Evolutionary conservation across 148 eudicot species (phyloP).

Genomic region (Amaranthus cruentus): DNA sequence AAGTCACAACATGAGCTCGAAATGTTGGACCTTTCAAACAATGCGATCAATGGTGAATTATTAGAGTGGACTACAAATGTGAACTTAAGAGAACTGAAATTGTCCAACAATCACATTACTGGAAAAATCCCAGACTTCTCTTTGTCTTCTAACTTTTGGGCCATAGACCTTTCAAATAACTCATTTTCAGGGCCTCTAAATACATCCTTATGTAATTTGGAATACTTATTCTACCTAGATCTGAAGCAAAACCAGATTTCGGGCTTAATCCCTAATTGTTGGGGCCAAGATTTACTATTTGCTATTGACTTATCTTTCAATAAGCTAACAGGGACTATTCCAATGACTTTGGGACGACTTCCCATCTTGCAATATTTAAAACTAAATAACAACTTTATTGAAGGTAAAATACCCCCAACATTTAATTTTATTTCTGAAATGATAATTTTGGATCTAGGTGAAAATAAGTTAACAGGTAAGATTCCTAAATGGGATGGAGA

Average conservation of each 20-base stretch:
- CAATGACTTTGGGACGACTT: constrained; percentile 16
- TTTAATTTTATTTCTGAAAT: not conserved
- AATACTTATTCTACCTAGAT: not conserved
- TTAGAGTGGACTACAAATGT: constrained; percentile 24
- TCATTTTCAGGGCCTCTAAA: constrained; percentile 16
- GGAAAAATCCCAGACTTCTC: constrained; percentile 7
- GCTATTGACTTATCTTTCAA: constrained; percentile 32
- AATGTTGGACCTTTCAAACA: constrained; percentile 15
- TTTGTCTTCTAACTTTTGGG: not conserved
- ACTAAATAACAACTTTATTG: constrained; percentile 29
- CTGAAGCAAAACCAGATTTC: constrained; percentile 21
- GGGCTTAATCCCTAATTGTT: constrained; percentile 28
- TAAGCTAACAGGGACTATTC: constrained; percentile 30
- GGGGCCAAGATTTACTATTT: constrained; percentile 12
- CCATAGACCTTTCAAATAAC: constrained; percentile 32
- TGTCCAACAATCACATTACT: constrained; percentile 19
- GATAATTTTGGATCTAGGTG: constrained; percentile 35
- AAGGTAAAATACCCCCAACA: constrained; percentile 27
- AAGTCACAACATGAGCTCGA: constrained; percentile 17
- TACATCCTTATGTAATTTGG: not conserved
- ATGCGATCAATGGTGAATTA: constrained; percentile 14
- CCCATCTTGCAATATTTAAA: not conserved
- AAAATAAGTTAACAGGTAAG: constrained; percentile 27
- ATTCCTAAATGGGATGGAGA: constrained; percentile 24
- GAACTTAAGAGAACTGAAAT: constrained; percentile 19